phyloP scores from a whole-genome alignment of 257 asterid genomes.

The Striga asiatica region DNA sequence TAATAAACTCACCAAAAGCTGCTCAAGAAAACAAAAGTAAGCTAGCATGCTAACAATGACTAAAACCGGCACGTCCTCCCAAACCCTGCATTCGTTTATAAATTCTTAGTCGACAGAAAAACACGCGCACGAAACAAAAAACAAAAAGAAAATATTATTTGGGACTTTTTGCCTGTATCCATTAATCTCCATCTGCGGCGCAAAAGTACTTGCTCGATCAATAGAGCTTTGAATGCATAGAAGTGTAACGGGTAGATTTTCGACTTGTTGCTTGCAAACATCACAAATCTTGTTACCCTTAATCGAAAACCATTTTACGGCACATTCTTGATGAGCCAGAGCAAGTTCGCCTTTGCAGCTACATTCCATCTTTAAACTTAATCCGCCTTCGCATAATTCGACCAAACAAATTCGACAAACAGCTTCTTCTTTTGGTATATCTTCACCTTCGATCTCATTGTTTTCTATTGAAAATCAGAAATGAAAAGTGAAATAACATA shows the following conservation, averaged over 20 bases:
- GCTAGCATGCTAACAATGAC: constrained; percentile 88
- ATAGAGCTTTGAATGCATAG: constrained; percentile 60
- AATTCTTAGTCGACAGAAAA: too few relatives aligned
- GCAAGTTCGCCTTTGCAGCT: constrained; percentile 96
- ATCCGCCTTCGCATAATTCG: constrained; percentile 88
- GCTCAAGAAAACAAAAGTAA: constrained; percentile 95
- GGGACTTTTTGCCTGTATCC: constrained; percentile 86
- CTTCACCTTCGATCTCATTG: neutral
- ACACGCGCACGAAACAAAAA: too few relatives aligned
- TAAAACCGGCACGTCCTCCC: constrained; percentile 89
- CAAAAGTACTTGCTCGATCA: constrained; percentile 24
- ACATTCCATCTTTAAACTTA: constrained; percentile 87
- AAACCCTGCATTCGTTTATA: too few relatives aligned
- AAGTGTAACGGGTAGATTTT: constrained; percentile 69
- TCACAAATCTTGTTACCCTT: constrained; percentile 94
- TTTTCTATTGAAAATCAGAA: neutral
- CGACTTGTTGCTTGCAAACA: constrained; percentile 77
- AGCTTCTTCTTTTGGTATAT: neutral
- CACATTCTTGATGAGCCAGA: constrained; percentile 88
- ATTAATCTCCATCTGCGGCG: constrained; percentile 43
- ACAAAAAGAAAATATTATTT: too few relatives aligned
- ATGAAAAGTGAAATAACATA: neutral
- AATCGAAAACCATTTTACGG: constrained; percentile 74
- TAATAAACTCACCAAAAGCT: constrained; percentile 63
- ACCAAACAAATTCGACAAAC: constrained; percentile 23